Base-by-base conservation (phyloP, 1,139 yeast species). In the Pneumocystis canis region DNA sequence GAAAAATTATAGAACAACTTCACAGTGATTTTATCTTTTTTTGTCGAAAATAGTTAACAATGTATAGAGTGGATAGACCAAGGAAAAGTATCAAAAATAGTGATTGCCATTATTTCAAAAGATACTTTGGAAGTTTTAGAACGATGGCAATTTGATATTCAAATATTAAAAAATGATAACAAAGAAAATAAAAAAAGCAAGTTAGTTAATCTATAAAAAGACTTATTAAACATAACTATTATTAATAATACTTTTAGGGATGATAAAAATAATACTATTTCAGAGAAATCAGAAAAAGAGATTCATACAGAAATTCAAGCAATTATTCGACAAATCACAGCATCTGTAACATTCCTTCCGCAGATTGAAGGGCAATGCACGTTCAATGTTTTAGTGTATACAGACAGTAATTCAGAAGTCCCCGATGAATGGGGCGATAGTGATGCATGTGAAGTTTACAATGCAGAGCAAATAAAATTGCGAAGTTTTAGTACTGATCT, bases 361-460 rank as follows among this genome's bases (percentile, higher is more conserved):
- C 80, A 86, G 35, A 75, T 90, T 58, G 77, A 78, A 63, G 82
- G 84, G 16, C 82, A 81, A 32, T 84, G 86, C 70, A 87, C 96
- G 0, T 89, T 90, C 73, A 89, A 87, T 70, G 95, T 90, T 0
- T 76, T 89, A 65, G 96, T 89, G 0, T 86, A 87, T 71, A 87
- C 96, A 0, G 89, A 85, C 67, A 84, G 85, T 1, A 81, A 81
- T 66, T 82, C 85, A 16, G 80, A 80, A 54, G 85, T 86, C 2
- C 96, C 96, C 0, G 76, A 78, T 32, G 95, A 89, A 71, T 90
- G 97, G 97, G 83, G 83, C 20, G 96, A 89, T 71, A 81, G 90
- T 5, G 89, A 83, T 69, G 79, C 83, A 6, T 80, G 81, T 67
- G 79, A 81, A 61, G 77, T 88, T 20, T 72, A 72, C 28, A 83